A percentile compares a stretch with the other conserved stretches of the same genome.
phyloP scores from a whole-genome alignment of 192 early-diverging fungal species.

The Coemansia sp. region DNA sequence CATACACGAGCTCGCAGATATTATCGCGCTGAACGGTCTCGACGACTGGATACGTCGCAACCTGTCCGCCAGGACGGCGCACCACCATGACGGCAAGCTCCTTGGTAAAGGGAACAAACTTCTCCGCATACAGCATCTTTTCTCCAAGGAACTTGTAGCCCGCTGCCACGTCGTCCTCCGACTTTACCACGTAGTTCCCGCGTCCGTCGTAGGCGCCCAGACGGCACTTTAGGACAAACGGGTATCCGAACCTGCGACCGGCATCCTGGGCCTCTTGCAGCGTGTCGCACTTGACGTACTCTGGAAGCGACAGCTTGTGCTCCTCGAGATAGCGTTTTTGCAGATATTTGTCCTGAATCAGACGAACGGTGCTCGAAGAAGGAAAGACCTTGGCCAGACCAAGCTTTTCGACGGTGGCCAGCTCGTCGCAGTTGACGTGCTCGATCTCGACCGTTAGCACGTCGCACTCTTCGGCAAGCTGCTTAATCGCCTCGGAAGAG shows the following conservation, averaged over 20 bases:
- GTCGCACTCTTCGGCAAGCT: constrained; percentile 70
- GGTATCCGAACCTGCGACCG: constrained; percentile 76
- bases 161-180: constrained; percentile 60
- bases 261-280: constrained; percentile 51
- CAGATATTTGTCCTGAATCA: constrained; percentile 95
- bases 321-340: constrained; percentile 80
- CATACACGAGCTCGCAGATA: constrained; percentile 94
- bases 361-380: constrained; percentile 71
- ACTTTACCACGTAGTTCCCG: constrained; percentile 88
- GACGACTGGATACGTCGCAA: constrained; percentile 87
- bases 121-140: constrained; percentile 88
- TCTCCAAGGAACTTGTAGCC: constrained; percentile 45
- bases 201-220: constrained; percentile 93
- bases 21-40: constrained; percentile 97
- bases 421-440: constrained; percentile 75
- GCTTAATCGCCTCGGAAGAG: constrained; percentile 69
- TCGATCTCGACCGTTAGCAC: constrained; percentile 98
- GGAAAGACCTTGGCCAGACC: constrained; percentile 71
- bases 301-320: constrained; percentile 65
- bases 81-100: constrained; percentile 99
- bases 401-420: constrained; percentile 58
- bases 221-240: constrained; percentile 94
- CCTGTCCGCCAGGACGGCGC: constrained; percentile 57
- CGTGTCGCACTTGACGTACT: constrained; percentile 53
- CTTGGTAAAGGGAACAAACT: constrained; percentile 87